phyloP scores from a whole-genome alignment of 148 eudicot species.

The Camellia sinensis region DNA sequence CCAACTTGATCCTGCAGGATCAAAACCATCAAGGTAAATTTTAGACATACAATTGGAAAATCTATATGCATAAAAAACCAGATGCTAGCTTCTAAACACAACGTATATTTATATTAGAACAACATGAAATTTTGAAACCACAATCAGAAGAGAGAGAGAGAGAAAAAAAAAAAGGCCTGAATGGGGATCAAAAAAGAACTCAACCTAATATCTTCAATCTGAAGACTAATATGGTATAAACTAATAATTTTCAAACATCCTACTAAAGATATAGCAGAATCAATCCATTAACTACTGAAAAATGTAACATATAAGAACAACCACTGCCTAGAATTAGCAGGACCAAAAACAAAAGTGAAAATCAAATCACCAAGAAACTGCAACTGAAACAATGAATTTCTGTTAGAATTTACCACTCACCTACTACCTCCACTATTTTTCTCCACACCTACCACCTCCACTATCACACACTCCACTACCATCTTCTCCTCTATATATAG shows the following conservation, averaged over 20 bases:
- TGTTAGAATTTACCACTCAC: too few species aligned
- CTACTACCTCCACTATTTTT: too few species aligned
- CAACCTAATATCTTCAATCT: background rate
- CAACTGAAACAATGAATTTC: background rate
- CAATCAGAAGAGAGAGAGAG: background rate
- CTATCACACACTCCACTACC: too few species aligned
- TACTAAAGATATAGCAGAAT: too few species aligned
- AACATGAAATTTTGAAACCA: background rate
- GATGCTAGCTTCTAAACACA: background rate
- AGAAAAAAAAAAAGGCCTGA: background rate
- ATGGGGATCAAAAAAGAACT: background rate
- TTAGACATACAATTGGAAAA: background rate
- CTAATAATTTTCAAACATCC: background rate
- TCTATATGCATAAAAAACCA: background rate
- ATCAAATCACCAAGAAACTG: background rate
- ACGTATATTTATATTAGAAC: background rate
- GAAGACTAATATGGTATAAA: background rate
- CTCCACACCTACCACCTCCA: too few species aligned
- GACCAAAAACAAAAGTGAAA: background rate
- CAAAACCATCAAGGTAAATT: background rate
- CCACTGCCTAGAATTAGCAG: background rate
- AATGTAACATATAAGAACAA: background rate
- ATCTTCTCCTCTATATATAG: too few species aligned
- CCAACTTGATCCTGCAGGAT: slow-evolving; percentile 42
- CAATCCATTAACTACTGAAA: background rate